phyloP scores from a whole-genome alignment of 2,329 filamentous ascomycete genomes.

The Cryphonectria nitschkei region DNA sequence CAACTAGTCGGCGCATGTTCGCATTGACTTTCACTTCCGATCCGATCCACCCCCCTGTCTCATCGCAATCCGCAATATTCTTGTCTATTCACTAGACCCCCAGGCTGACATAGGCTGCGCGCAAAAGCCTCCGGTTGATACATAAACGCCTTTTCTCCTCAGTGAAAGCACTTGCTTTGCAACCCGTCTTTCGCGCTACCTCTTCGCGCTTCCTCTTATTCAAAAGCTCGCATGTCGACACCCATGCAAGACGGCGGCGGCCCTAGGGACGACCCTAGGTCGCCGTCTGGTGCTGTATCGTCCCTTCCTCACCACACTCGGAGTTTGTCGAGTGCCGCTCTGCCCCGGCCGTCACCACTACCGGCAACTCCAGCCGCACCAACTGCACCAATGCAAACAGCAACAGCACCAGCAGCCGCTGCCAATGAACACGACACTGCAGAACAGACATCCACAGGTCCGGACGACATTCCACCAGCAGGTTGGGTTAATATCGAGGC shows the following conservation, averaged over 20 bases:
- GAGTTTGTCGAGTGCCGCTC: background rate
- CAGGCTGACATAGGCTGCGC: background rate
- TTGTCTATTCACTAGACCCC: background rate
- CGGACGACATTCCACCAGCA: conserved; percentile 21
- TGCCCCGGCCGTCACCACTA: background rate
- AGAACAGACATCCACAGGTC: background rate
- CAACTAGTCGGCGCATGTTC: background rate
- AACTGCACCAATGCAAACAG: background rate
- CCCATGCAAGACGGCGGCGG: conserved; percentile 7
- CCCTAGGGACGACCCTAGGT: background rate
- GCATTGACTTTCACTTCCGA: background rate
- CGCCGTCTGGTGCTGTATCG: background rate
- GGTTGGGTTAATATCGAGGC: conserved; percentile 46
- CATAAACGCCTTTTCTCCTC: background rate
- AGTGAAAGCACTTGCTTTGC: background rate
- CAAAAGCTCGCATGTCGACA: conserved; percentile 8
- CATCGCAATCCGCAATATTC: conserved; percentile 7
- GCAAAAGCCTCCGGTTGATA: background rate
- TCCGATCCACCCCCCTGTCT: conserved; percentile 7
- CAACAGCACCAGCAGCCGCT: background rate
- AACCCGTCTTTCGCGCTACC: background rate
- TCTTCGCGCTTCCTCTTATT: background rate
- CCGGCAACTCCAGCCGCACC: background rate
- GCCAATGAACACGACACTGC: background rate
- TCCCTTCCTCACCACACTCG: conserved; percentile 16